Evolutionary conservation across 352 stramenopile genomes (phyloP).

Genomic region (Elongisporangium undulatum): DNA sequence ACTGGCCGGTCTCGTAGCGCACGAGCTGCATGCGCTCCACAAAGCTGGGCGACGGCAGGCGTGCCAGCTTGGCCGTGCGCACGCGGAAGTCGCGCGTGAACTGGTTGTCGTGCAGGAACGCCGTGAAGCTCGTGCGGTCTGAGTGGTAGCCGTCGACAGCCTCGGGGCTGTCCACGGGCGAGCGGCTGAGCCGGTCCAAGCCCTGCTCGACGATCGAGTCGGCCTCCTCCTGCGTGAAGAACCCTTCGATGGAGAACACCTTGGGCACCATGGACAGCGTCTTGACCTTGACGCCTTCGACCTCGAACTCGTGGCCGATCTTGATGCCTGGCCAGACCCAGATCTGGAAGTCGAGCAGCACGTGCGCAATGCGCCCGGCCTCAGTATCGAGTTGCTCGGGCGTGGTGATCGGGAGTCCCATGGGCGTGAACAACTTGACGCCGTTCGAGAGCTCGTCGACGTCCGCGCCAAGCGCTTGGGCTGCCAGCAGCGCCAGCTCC

Average conservation of each 20-base stretch:
- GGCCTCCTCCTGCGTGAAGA: slow-evolving; percentile 55
- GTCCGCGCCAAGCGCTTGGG: slow-evolving; percentile 34
- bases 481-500: slow-evolving; percentile 37
- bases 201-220: slow-evolving; percentile 50
- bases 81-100: slow-evolving; percentile 60
- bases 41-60: slow-evolving; percentile 44
- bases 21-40: slow-evolving; percentile 62
- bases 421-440: slow-evolving; percentile 52
- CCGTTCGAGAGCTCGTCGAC: slow-evolving; percentile 41
- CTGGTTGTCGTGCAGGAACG: slow-evolving; percentile 53
- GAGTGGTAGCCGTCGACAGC: slow-evolving; percentile 52
- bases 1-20: slow-evolving; percentile 61
- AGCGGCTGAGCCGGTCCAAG: slow-evolving; percentile 39
- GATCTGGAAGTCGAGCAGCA: slow-evolving; percentile 65
- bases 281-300: slow-evolving; percentile 52
- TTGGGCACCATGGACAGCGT: slow-evolving; percentile 56
- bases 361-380: slow-evolving; percentile 43
- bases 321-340: slow-evolving; percentile 75
- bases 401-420: slow-evolving; percentile 39
- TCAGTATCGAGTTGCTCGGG: slow-evolving; percentile 21
- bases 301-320: slow-evolving; percentile 47
- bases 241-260: slow-evolving; percentile 60
- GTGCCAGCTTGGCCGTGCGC: slow-evolving; percentile 40
- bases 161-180: slow-evolving; percentile 50
- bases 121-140: slow-evolving; percentile 66